Evolutionary conservation across 139 green algal species (phyloP).

Genomic region (Mychonastes homosphaera): DNA sequence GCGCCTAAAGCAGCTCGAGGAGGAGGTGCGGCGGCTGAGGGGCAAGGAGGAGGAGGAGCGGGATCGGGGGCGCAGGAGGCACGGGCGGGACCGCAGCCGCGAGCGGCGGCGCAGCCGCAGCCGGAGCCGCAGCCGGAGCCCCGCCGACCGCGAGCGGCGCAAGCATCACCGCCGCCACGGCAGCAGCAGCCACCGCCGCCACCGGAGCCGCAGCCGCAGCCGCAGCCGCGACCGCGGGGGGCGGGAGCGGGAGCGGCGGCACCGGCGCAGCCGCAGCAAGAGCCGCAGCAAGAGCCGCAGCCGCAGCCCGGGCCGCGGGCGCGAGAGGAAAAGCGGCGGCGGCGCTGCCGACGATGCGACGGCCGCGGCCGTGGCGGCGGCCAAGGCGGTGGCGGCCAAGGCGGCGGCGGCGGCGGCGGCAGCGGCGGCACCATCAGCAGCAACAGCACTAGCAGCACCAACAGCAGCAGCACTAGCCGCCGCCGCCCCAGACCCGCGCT

Average conservation of each 20-base stretch:
- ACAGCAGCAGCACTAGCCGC: background rate
- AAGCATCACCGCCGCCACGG: background rate
- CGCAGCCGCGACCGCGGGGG: background rate
- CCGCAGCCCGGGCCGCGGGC: background rate
- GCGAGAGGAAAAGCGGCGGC: background rate
- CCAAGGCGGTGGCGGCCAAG: background rate
- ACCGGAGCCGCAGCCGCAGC: constrained; percentile 8
- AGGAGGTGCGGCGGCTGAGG: background rate
- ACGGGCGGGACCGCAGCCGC: background rate
- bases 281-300: constrained; percentile 1
- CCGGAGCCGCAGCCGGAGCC: background rate
- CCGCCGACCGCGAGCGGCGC: background rate
- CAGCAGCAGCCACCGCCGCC: no score
- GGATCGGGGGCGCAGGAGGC: background rate
- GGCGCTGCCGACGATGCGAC: background rate
- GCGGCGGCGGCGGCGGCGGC: background rate
- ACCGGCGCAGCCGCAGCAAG: background rate
- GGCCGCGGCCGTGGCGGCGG: background rate
- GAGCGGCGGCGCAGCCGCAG: constrained; percentile 7
- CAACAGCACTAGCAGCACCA: background rate
- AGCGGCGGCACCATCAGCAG: background rate
- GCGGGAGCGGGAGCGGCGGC: background rate
- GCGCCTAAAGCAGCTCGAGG: background rate
- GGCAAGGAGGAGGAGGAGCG: background rate
- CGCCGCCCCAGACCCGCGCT: background rate